Evolutionary conservation across 1,139 yeast genomes (phyloP).

Genomic region (Lodderomyces jiufengensis): DNA sequence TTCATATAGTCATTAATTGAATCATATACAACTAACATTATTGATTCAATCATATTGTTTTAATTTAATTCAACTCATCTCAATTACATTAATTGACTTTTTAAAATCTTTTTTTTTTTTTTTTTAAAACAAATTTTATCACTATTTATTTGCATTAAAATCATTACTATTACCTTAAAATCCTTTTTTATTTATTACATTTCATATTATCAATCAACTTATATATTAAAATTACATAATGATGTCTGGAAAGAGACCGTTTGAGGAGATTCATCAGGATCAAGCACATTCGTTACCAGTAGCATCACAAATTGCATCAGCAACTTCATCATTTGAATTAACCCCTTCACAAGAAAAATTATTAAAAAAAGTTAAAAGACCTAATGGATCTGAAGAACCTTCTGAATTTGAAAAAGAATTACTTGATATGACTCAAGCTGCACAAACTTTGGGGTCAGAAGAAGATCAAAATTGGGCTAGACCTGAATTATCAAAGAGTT

Average conservation of each 20-base stretch:
- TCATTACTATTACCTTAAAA: too few relatives aligned
- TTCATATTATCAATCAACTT: too few relatives aligned
- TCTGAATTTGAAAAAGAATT: slow-evolving; percentile 67
- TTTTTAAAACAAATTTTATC: too few relatives aligned
- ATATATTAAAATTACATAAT: too few relatives aligned
- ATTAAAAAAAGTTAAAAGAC: slow-evolving; percentile 35
- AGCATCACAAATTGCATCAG: slow-evolving; percentile 28
- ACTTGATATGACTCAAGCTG: slow-evolving; percentile 52
- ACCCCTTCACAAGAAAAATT: slow-evolving; percentile 30
- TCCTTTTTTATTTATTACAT: too few relatives aligned
- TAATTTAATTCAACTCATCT: too few relatives aligned
- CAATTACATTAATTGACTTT: too few relatives aligned
- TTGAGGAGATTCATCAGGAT: slow-evolving; percentile 12
- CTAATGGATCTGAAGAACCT: slow-evolving; percentile 42
- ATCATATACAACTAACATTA: too few relatives aligned
- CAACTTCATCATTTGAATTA: slow-evolving; percentile 21
- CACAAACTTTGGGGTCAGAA: slow-evolving; percentile 21
- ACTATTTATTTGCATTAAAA: too few relatives aligned
- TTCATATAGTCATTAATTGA: too few relatives aligned
- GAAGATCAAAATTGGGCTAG: slow-evolving; percentile 63
- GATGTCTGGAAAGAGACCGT: slow-evolving; percentile 13
- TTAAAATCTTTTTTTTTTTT: too few relatives aligned
- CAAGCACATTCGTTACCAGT: slow-evolving; percentile 35
- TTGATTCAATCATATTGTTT: too few relatives aligned
- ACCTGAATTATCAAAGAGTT: slow-evolving; percentile 48